These are phyloP conservation scores for Fraxinus dipetala DNA, from an alignment of 305 asterid species.

Conservation along the genomic window DNA sequence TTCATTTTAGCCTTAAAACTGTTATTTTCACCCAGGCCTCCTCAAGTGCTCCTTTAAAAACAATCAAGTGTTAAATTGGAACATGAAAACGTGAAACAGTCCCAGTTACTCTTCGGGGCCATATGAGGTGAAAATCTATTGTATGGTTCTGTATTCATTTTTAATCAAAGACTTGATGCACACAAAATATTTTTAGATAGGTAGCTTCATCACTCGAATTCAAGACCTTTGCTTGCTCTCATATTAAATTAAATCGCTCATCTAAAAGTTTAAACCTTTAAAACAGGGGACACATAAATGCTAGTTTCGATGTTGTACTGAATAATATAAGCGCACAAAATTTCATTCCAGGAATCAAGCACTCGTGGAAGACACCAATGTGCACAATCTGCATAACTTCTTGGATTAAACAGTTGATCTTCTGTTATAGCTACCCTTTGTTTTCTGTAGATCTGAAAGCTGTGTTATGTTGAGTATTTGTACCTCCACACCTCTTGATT, in stretches of 20 bases:
- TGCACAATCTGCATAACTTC: slow-evolving; percentile 38
- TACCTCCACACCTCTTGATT: slow-evolving; percentile 27
- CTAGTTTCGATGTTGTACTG: slow-evolving; percentile 10
- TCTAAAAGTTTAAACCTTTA: background rate
- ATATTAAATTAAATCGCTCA: background rate
- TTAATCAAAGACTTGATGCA: background rate
- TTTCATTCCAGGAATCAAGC: slow-evolving; percentile 46
- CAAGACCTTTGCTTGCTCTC: background rate
- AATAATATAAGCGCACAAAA: slow-evolving; percentile 31
- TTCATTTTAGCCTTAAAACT: background rate
- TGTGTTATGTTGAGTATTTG: slow-evolving; percentile 42
- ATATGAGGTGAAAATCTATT: background rate
- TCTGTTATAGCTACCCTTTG: slow-evolving; percentile 34
- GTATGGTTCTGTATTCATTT: background rate
- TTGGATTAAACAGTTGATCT: slow-evolving; percentile 29
- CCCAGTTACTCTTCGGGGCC: background rate
- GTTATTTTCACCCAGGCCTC: background rate
- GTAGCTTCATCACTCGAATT: background rate
- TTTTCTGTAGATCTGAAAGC: slow-evolving; percentile 38
- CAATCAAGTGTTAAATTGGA: background rate
- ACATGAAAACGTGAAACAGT: background rate
- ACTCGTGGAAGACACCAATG: slow-evolving; percentile 57
- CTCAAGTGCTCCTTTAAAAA: background rate
- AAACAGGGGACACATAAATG: background rate
- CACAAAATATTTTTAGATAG: background rate